phyloP scores from a whole-genome alignment of 1,284 basidiomycete species.

The Anthracocystis setariae region DNA sequence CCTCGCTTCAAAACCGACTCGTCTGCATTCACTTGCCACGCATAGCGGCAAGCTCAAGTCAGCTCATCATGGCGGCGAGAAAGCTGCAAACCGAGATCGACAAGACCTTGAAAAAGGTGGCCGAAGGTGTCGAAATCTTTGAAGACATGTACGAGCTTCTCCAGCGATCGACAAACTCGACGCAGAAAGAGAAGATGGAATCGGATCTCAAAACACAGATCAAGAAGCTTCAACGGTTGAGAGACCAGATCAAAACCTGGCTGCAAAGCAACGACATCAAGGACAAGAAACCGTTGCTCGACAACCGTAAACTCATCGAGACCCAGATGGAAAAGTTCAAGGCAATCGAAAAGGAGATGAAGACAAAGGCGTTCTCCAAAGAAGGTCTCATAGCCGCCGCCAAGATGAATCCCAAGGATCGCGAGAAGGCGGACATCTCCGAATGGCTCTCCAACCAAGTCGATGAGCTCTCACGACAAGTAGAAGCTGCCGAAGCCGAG shows the following conservation, averaged over 20 bases:
- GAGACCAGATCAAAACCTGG: conserved; percentile 99
- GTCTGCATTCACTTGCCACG: conserved; percentile 8
- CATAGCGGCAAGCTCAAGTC: conserved; percentile 15
- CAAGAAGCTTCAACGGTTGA: conserved; percentile 96
- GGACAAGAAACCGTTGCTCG: conserved; percentile 92
- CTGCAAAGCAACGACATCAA: conserved; percentile 98
- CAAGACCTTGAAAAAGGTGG: conserved; percentile 66
- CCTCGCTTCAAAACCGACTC: neutral
- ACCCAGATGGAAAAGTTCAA: conserved; percentile 99
- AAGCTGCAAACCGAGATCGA: conserved; percentile 67
- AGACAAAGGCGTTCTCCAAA: conserved; percentile 99
- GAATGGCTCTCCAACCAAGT: conserved; percentile 72
- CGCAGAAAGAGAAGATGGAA: conserved; percentile 68
- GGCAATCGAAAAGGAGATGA: conserved; percentile 99
- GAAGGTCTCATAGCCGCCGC: conserved; percentile 95
- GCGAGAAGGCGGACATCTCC: conserved; percentile 91
- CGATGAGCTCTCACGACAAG: conserved; percentile 90
- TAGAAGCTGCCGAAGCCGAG: conserved; percentile 94
- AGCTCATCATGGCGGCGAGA: conserved; percentile 62
- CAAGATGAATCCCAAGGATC: conserved; percentile 93
- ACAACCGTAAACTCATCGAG: conserved; percentile 95
- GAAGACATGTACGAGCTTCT: conserved; percentile 67
- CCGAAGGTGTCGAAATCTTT: conserved; percentile 67
- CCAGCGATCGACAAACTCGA: conserved; percentile 63
- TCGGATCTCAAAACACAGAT: conserved; percentile 68